A percentile compares a stretch with the other conserved stretches of the same genome.
phyloP scores from a whole-genome alignment of 2,329 filamentous ascomycete genomes.

The Aspergillus quadricinctus region DNA sequence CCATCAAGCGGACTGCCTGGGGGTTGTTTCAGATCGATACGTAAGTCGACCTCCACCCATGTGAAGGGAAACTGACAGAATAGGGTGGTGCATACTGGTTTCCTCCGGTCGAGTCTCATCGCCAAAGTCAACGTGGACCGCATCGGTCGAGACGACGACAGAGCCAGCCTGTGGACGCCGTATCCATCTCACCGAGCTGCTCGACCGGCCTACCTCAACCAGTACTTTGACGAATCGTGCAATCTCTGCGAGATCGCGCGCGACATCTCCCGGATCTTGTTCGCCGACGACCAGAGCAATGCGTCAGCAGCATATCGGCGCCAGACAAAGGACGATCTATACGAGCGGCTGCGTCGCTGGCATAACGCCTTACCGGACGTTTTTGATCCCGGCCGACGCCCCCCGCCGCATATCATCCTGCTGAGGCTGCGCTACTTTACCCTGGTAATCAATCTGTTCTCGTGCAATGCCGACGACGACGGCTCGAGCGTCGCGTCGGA shows the following conservation, averaged over 20 bases:
- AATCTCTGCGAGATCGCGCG: slow-evolving; percentile 32
- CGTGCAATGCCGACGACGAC: slow-evolving; percentile 20
- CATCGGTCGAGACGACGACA: slow-evolving; percentile 12
- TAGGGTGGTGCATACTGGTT: slow-evolving; percentile 33
- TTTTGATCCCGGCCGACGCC: slow-evolving; percentile 22
- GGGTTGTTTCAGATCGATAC: slow-evolving; percentile 38
- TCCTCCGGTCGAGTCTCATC: slow-evolving; percentile 33
- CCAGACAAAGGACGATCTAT: slow-evolving; percentile 25
- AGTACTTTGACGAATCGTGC: slow-evolving; percentile 33
- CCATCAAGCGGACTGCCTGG: slow-evolving; percentile 32
- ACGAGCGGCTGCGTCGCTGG: slow-evolving; percentile 28
- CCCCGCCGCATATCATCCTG: slow-evolving; percentile 32
- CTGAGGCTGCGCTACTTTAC: slow-evolving; percentile 31
- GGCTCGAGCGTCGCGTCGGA: slow-evolving; percentile 13
- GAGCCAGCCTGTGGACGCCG: slow-evolving; percentile 25
- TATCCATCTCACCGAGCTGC: slow-evolving; percentile 30
- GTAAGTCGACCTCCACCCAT: slow-evolving; percentile 16
- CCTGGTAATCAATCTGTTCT: slow-evolving; percentile 34
- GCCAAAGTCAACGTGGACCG: slow-evolving; percentile 29
- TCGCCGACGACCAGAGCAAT: slow-evolving; percentile 15
- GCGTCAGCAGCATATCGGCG: slow-evolving; percentile 8
- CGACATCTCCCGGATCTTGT: slow-evolving; percentile 32
- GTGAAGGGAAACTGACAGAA: not conserved
- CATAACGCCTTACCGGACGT: slow-evolving; percentile 24
- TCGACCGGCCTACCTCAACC: slow-evolving; percentile 23